Evolutionary conservation across 208 protist species (phyloP).

Genomic region (Paratrypanosoma confusum): DNA sequence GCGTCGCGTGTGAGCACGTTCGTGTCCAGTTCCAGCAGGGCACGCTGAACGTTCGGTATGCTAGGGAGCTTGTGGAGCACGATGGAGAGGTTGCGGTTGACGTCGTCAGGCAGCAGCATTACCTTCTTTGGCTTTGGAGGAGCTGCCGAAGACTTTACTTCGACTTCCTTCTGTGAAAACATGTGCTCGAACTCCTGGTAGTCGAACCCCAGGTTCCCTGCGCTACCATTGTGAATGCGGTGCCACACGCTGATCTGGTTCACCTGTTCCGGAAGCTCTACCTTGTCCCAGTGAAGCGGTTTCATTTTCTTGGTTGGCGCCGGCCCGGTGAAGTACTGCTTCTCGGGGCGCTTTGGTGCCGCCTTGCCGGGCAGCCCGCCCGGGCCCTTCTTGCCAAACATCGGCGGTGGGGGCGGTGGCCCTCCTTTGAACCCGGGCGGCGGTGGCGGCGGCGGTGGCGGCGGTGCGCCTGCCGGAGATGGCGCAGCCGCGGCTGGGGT

Average conservation of each 20-base stretch:
- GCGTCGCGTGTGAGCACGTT: slow-evolving; percentile 9
- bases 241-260: slow-evolving; percentile 13
- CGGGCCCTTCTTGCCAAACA: slow-evolving; percentile 1
- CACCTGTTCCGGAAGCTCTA: slow-evolving; percentile 5
- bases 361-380: not conserved
- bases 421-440: slow-evolving; percentile 8
- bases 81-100: slow-evolving; percentile 26
- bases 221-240: slow-evolving; percentile 3
- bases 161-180: slow-evolving; percentile 29
- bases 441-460: slow-evolving; percentile 9
- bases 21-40: slow-evolving; percentile 14
- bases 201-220: slow-evolving; percentile 12
- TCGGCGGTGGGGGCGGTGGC: slow-evolving; percentile 5
- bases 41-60: slow-evolving; percentile 16
- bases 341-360: not conserved
- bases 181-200: slow-evolving; percentile 25
- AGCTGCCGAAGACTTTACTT: not conserved
- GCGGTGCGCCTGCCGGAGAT: slow-evolving; percentile 5
- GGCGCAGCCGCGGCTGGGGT: not conserved
- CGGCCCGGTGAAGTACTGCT: slow-evolving; percentile 12
- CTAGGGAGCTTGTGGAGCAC: slow-evolving; percentile 20
- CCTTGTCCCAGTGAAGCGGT: slow-evolving; percentile 24
- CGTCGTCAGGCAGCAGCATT: slow-evolving; percentile 13
- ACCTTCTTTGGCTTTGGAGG: slow-evolving; percentile 15
- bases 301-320: slow-evolving; percentile 21